Evolutionary conservation across 1,284 basidiomycete genomes (phyloP).

Genomic region (Chalciporus piperatoides): DNA sequence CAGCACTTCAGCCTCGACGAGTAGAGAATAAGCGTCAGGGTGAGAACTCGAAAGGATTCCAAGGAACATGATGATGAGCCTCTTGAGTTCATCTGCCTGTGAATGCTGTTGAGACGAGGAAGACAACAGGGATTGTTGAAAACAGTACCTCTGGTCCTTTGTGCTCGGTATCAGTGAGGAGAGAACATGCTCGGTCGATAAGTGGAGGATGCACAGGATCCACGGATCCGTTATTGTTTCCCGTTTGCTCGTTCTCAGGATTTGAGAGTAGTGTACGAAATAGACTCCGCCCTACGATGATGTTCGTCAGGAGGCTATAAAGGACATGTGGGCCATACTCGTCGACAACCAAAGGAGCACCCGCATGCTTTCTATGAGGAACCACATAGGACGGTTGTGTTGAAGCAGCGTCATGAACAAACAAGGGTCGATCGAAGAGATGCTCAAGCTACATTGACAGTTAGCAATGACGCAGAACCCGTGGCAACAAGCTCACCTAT

Average conservation of each 20-base stretch:
- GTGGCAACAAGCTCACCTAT: conserved; percentile 35
- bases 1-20: conserved; percentile 51
- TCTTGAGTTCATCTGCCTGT: conserved; percentile 43
- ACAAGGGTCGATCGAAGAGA: conserved; percentile 38
- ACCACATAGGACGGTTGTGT: conserved; percentile 45
- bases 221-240: conserved; percentile 12
- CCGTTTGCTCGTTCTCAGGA: conserved; percentile 17
- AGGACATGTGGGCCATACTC: conserved; percentile 40
- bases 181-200: conserved; percentile 49
- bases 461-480: conserved; percentile 5
- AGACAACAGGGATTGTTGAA: not conserved
- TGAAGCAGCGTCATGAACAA: conserved; percentile 49
- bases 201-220: conserved; percentile 41
- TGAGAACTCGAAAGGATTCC: conserved; percentile 52
- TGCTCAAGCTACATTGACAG: conserved; percentile 36
- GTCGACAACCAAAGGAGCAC: conserved; percentile 54
- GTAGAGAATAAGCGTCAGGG: conserved; percentile 44
- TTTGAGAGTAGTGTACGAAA: conserved; percentile 39
- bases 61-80: conserved; percentile 53
- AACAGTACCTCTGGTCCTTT: conserved; percentile 42
- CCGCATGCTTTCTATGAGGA: conserved; percentile 45
- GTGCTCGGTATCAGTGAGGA: conserved; percentile 45
- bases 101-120: conserved; percentile 4
- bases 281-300: conserved; percentile 36
- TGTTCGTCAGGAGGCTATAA: conserved; percentile 20